phyloP scores from a whole-genome alignment of 2,329 filamentous ascomycete species.

The Laburnicola sp. region DNA sequence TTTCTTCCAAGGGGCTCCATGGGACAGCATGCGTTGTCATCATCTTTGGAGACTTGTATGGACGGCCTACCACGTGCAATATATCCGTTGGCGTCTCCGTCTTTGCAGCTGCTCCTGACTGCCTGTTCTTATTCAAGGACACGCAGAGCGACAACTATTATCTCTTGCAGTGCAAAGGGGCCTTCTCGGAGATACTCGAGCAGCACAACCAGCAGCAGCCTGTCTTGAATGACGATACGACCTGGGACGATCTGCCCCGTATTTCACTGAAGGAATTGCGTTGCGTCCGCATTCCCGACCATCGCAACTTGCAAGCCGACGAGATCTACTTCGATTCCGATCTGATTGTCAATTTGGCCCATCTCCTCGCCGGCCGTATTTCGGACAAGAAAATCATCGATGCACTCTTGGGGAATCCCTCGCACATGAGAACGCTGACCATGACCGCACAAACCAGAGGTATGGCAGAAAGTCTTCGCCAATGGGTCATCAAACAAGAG shows the following conservation, averaged over 20 bases:
- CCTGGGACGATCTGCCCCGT: neutral
- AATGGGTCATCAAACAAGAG: neutral
- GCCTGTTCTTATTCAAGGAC: neutral
- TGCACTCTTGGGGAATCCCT: neutral
- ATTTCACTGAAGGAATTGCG: neutral
- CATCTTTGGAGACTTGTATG: neutral
- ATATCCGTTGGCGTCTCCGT: neutral
- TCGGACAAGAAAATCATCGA: neutral
- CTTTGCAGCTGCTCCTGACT: neutral
- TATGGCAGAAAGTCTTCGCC: neutral
- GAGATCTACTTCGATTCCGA: neutral
- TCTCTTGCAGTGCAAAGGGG: neutral
- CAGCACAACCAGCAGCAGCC: neutral
- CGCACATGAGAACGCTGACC: neutral
- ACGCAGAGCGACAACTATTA: neutral
- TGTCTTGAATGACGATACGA: neutral
- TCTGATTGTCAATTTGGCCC: neutral
- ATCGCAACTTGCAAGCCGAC: neutral
- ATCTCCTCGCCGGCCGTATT: neutral
- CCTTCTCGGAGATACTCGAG: neutral
- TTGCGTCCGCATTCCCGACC: neutral
- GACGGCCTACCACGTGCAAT: neutral
- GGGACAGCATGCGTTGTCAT: neutral
- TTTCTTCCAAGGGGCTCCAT: neutral
- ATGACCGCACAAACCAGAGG: neutral